phyloP scores from a whole-genome alignment of 495 filamentous ascomycete genomes.

The Lichenothelia convexa region DNA sequence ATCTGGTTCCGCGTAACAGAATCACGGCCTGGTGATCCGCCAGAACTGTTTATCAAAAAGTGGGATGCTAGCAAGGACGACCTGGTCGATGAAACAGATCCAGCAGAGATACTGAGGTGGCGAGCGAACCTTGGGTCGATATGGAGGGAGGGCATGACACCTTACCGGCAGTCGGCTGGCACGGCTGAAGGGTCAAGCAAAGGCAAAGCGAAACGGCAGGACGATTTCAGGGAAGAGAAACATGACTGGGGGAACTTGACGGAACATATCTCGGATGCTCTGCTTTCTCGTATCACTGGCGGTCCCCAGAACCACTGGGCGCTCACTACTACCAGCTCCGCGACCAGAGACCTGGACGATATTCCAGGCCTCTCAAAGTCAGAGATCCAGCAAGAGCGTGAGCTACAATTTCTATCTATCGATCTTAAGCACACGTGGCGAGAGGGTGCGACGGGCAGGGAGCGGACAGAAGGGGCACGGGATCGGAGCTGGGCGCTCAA shows the following conservation, averaged over 20 bases:
- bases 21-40: slow-evolving; percentile 11
- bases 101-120: slow-evolving; percentile 17
- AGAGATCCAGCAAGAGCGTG: slow-evolving; percentile 14
- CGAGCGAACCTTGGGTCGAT: slow-evolving; percentile 26
- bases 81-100: slow-evolving; percentile 15
- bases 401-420: slow-evolving; percentile 35
- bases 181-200: too few species aligned
- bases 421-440: slow-evolving; percentile 44
- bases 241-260: slow-evolving; percentile 30
- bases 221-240: slow-evolving; percentile 13
- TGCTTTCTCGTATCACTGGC: slow-evolving; percentile 32
- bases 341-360: slow-evolving; percentile 25
- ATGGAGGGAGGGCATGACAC: slow-evolving; percentile 25
- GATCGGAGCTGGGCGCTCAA: slow-evolving; percentile 55
- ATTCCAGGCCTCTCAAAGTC: slow-evolving; percentile 21
- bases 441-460: slow-evolving; percentile 47
- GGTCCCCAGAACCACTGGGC: slow-evolving; percentile 28
- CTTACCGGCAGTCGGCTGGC: slow-evolving; percentile 20
- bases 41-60: slow-evolving; percentile 33
- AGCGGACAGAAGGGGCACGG: slow-evolving; percentile 49
- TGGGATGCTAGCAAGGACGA: slow-evolving; percentile 32
- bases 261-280: slow-evolving; percentile 24
- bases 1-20: slow-evolving; percentile 36
- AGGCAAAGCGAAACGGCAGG: slow-evolving; percentile 3
- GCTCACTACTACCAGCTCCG: slow-evolving; percentile 28